Evolutionary conservation across 371 early-diverging fungal species (phyloP).

Genomic region (Chytridium lagenaria): DNA sequence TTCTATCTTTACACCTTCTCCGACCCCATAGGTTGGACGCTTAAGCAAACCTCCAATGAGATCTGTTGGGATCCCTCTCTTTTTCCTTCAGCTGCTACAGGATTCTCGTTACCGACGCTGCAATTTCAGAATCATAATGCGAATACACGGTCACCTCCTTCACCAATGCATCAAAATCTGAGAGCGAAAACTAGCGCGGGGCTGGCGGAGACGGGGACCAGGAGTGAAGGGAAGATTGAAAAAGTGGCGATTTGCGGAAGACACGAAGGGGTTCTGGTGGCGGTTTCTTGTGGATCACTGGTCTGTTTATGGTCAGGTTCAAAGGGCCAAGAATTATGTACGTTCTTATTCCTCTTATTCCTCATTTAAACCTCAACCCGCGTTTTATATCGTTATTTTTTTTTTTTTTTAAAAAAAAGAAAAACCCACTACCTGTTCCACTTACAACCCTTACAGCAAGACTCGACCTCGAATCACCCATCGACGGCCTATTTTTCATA

Average conservation of each 20-base stretch:
- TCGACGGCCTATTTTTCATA: constrained; percentile 1
- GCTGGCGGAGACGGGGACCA: background rate
- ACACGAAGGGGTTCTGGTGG: background rate
- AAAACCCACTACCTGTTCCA: background rate
- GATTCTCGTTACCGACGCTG: background rate
- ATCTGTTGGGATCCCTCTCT: constrained; percentile 1
- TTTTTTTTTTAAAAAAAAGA: background rate
- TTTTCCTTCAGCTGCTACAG: background rate
- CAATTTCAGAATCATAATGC: background rate
- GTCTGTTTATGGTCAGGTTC: background rate
- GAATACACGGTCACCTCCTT: background rate
- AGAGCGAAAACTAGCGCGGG: background rate
- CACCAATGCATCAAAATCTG: background rate
- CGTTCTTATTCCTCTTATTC: background rate
- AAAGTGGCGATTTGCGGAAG: background rate
- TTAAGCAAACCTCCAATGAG: background rate
- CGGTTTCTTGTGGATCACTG: background rate
- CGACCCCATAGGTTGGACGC: background rate
- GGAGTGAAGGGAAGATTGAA: too few species aligned
- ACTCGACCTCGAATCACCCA: background rate
- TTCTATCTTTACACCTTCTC: background rate
- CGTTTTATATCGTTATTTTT: background rate
- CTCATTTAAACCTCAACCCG: background rate
- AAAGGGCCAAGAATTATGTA: background rate
- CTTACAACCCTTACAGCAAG: background rate